Evolutionary conservation across 1,284 basidiomycete genomes (phyloP), one percentile per base, ranked within the genome.

Genomic region (Ganoderma sinense): DNA sequence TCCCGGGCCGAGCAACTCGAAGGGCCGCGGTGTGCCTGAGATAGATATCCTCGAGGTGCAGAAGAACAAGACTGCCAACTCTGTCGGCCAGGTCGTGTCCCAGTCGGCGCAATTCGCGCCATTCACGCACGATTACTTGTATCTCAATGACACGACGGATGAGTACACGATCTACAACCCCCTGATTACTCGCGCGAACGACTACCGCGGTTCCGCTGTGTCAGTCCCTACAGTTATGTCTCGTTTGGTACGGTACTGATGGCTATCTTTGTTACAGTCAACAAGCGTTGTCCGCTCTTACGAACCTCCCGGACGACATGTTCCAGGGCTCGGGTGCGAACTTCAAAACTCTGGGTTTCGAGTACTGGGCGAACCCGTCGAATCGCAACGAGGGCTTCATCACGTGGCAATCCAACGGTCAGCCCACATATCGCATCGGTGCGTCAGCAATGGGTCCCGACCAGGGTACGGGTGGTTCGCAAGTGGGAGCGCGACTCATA

Each of bases 31-130:
- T 0, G 94, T 95, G 0, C 96, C 95, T 6, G 95, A 97, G 81
- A 96, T 97, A 68, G 94, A 95, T 81, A 83, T 95, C 51, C 86
- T 95, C 69, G 94, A 95, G 79, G 93, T 92, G 6, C 86, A 90
- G 74, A 84, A 83, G 72, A 85, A 87, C 82, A 91, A 89, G 77
- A 81, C 84, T 7, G 73, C 72, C 6, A 74, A 67, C 39, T 79
- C 75, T 20, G 75, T 76, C 4, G 88, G 87, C 23, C 85, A 88
- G 77, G 87, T 89, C 10, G 87, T 89, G 7, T 91, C 89, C 5
- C 85, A 89, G 73, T 90, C 88, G 2, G 84, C 87, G 2, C 90
- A 91, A 78, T 91, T 91, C 73, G 80, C 91, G 82, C 91, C 91
- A 3, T 91, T 91, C 79, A 88, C 89, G 75, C 81, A 81, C 65